Conservation (phyloP, 2,329 filamentous ascomycete species). For the Pestalotiopsis sp. region DNA sequence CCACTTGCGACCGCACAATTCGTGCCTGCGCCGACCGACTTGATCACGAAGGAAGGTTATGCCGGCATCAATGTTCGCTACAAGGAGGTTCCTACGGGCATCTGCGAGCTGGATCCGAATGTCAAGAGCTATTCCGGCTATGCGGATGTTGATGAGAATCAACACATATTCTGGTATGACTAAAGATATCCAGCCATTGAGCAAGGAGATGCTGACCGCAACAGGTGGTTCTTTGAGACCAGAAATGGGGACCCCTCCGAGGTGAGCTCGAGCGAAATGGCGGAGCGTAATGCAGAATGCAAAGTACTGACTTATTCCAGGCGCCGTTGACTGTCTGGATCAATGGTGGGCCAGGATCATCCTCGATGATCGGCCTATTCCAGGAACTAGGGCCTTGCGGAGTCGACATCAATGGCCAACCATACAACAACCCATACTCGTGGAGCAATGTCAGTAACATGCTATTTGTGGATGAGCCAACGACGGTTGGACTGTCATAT, state of each 20-base stretch:
- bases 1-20: constrained; percentile 25
- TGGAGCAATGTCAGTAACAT: constrained; percentile 64
- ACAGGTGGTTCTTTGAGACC: constrained; percentile 52
- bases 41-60: constrained; percentile 27
- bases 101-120: constrained; percentile 43
- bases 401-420: constrained; percentile 43
- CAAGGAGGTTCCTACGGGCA: constrained; percentile 48
- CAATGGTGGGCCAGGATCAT: constrained; percentile 54
- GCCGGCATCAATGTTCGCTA: constrained; percentile 45
- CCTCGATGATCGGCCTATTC: constrained; percentile 58
- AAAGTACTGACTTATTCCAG: constrained; percentile 14
- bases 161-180: constrained; percentile 39
- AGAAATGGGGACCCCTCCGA: constrained; percentile 42
- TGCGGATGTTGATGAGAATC: constrained; percentile 39
- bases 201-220: not conserved
- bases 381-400: constrained; percentile 42
- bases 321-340: constrained; percentile 55
- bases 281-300: not conserved
- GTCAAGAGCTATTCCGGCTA: constrained; percentile 46
- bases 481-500: constrained; percentile 59
- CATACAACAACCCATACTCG: constrained; percentile 57
- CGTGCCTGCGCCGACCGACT: constrained; percentile 27
- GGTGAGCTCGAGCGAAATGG: not conserved
- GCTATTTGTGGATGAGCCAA: constrained; percentile 63
- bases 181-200: not conserved